Evolutionary conservation across 495 filamentous ascomycete species (phyloP).

Genomic region (Evernia prunastri): DNA sequence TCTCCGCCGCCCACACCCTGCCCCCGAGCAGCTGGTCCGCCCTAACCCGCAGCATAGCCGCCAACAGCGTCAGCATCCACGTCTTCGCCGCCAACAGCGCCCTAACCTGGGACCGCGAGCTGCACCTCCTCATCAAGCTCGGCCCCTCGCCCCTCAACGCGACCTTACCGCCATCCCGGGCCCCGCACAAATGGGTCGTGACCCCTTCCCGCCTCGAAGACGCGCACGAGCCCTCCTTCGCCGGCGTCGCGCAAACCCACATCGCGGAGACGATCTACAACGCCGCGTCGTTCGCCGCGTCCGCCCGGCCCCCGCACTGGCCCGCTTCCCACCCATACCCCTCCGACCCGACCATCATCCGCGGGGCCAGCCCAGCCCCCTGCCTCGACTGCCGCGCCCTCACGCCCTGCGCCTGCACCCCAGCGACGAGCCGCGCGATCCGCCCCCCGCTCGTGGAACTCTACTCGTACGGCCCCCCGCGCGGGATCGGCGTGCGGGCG

Average conservation of each 20-base stretch:
- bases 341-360: not conserved
- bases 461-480: slow-evolving; percentile 27
- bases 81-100: not conserved
- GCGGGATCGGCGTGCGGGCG: slow-evolving; percentile 35
- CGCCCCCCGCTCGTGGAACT: slow-evolving; percentile 33
- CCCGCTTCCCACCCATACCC: not conserved
- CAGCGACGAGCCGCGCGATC: not conserved
- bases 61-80: not conserved
- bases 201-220: not conserved
- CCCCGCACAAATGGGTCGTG: not conserved
- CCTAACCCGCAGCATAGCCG: not conserved
- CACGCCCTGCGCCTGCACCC: slow-evolving; percentile 1
- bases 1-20: not conserved
- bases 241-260: not conserved
- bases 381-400: not conserved
- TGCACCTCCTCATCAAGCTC: not conserved
- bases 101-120: not conserved
- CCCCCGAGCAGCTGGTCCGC: no score
- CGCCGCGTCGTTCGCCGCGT: accelerated
- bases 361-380: not conserved
- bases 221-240: not conserved
- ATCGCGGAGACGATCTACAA: not conserved
- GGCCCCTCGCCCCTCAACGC: not conserved
- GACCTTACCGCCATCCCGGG: not conserved
- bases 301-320: not conserved